Percentiles rank a stretch among this genome's conserved stretches.
Evolutionary conservation across 768 basidiomycete species (phyloP).

Genomic region (Suillus sp.): DNA sequence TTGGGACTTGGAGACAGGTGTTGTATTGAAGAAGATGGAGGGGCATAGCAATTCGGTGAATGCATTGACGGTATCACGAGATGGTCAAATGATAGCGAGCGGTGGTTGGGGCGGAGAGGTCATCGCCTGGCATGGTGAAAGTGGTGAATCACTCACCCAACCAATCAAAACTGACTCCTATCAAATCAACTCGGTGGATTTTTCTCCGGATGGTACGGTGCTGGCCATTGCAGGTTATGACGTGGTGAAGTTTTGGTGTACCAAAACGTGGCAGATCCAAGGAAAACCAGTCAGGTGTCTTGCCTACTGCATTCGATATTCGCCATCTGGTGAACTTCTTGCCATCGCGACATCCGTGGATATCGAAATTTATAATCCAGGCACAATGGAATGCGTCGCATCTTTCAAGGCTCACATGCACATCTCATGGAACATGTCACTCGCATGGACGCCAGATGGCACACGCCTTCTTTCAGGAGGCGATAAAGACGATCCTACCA

Average conservation of each 20-base stretch:
- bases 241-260: background rate
- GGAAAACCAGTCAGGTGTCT: background rate
- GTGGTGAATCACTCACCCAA: background rate
- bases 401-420: background rate
- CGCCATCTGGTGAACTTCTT: background rate
- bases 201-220: background rate
- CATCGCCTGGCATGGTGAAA: background rate
- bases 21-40: constrained; percentile 1
- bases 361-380: background rate
- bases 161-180: background rate
- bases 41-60: background rate
- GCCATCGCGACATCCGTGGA: background rate
- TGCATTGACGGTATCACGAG: background rate
- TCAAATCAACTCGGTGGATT: background rate
- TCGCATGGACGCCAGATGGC: background rate
- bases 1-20: background rate
- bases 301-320: background rate
- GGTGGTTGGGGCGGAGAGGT: rapidly evolving
- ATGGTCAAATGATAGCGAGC: background rate
- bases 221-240: background rate
- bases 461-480: background rate
- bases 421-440: too few relatives aligned
- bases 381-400: background rate
- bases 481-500: background rate
- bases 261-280: background rate